Evolutionary conservation across 1,284 basidiomycete genomes (phyloP).

Genomic region (Coniferiporia weirii): DNA sequence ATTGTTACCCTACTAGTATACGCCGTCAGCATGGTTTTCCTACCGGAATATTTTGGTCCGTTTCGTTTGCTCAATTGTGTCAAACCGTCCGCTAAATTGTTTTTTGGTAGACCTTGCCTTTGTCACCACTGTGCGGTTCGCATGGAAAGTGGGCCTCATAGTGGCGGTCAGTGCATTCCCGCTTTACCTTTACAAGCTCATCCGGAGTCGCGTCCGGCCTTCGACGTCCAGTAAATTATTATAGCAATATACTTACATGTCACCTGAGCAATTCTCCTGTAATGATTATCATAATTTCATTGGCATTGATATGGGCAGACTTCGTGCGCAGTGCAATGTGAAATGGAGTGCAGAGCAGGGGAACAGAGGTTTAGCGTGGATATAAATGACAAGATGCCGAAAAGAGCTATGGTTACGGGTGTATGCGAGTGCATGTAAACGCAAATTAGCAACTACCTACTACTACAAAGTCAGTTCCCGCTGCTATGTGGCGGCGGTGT

Average conservation of each 20-base stretch:
- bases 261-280: not conserved
- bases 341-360: not conserved
- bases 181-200: slow-evolving; percentile 85
- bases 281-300: slow-evolving; percentile 14
- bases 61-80: slow-evolving; percentile 16
- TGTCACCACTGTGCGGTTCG: slow-evolving; percentile 82
- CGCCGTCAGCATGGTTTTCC: slow-evolving; percentile 85
- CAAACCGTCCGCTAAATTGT: not conserved
- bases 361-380: not conserved
- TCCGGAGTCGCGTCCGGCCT: slow-evolving; percentile 84
- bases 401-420: not conserved
- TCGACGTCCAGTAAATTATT: slow-evolving; percentile 92
- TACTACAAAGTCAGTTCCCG: slow-evolving; percentile 34
- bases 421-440: not conserved
- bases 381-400: slow-evolving; percentile 8
- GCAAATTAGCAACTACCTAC: not conserved
- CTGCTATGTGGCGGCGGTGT: slow-evolving; percentile 43
- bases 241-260: slow-evolving; percentile 35
- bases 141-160: slow-evolving; percentile 95
- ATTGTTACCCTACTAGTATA: slow-evolving; percentile 88
- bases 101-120: slow-evolving; percentile 75
- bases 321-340: not conserved
- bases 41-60: slow-evolving; percentile 96
- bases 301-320: slow-evolving; percentile 4
- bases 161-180: slow-evolving; percentile 92